Evolutionary conservation across 1,139 yeast genomes (phyloP), one percentile per base, ranked within the genome.

Genomic region (Magnusiomyces paraingens): DNA sequence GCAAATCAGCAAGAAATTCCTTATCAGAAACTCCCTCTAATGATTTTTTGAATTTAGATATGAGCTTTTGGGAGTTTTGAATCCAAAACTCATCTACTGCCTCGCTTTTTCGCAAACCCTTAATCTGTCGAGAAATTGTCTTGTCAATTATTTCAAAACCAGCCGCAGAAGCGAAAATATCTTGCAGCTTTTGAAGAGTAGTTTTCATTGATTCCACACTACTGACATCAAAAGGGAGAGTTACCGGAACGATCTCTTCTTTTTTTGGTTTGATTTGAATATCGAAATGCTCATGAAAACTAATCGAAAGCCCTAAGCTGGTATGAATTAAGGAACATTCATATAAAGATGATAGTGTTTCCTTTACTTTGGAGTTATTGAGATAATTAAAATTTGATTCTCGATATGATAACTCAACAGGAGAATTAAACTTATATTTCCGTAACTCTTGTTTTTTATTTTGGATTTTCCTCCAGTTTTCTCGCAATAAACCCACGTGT

Each of bases 311-410:
- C 49, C 84, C 82, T 52, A 91, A 75, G 5, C 91, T 84, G 54
- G 82, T 81, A 65, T 86, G 91, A 0, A 93, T 95, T 63, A 91
- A 74, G 22, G 88, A 80, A 4, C 95, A 84, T 69, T 93, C 97
- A 66, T 82, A 87, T 22, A 93, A 73, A 12, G 90, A 85, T 15
- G 83, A 78, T 52, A 90, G 70, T 55, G 84, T 83, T 36, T 86
- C 75, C 20, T 74, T 73, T 26, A 82, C 67, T 12, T 69, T 67
- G 10, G 71, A 69, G 56, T 79, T 81, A 4, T 73, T 59, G 43
- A 68, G 55, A 47, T 61, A 69, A 46, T 71, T 66, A n/a, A 64
- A 67, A 21, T 73, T 70, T 0, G 84, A 77, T 56, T 81, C 83
- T 61, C 95, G 74, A 67, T 86, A 74, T 3, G 90, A 81, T 14